These are phyloP conservation scores for Candida easanensis DNA, from an alignment of 805 yeast genomes.

Conservation along the genomic window DNA sequence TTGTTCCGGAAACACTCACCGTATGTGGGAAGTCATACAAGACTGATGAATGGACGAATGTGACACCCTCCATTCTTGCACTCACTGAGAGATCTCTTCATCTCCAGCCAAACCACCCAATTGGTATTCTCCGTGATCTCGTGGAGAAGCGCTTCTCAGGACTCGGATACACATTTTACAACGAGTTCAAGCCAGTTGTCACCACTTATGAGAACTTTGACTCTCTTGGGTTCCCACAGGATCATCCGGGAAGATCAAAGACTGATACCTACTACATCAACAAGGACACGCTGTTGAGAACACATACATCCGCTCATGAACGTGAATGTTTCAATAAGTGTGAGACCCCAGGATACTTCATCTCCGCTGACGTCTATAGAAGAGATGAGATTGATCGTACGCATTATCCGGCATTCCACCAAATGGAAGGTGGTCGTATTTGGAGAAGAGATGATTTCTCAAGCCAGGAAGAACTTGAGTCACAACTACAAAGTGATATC, in stretches of 20 bases:
- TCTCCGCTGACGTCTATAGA: slow-evolving; percentile 94
- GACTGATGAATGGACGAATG: slow-evolving; percentile 82
- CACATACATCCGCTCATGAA: slow-evolving; percentile 98
- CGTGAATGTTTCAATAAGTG: slow-evolving; percentile 70
- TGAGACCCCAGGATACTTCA: slow-evolving; percentile 81
- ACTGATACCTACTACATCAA: slow-evolving; percentile 93
- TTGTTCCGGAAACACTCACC: slow-evolving; percentile 29
- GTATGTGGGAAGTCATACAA: slow-evolving; percentile 51
- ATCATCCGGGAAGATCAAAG: slow-evolving; percentile 90
- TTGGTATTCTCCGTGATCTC: slow-evolving; percentile 76
- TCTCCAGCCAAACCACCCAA: slow-evolving; percentile 74
- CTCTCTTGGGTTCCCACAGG: slow-evolving; percentile 82
- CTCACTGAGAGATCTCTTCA: slow-evolving; percentile 75
- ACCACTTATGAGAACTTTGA: slow-evolving; percentile 85
- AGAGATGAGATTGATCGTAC: slow-evolving; percentile 94
- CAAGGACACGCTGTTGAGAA: slow-evolving; percentile 66
- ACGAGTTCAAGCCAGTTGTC: slow-evolving; percentile 80
- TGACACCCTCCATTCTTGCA: slow-evolving; percentile 67
- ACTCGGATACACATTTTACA: slow-evolving; percentile 74
- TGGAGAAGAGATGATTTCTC: slow-evolving; percentile 58
- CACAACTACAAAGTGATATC: slow-evolving; percentile 54
- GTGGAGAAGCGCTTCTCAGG: slow-evolving; percentile 66
- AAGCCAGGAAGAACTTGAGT: slow-evolving; percentile 33
- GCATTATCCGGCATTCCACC: slow-evolving; percentile 97
- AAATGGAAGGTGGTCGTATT: slow-evolving; percentile 91